Conservation (phyloP, 2,329 filamentous ascomycete genomes). For the Xylariaceae sp. region DNA sequence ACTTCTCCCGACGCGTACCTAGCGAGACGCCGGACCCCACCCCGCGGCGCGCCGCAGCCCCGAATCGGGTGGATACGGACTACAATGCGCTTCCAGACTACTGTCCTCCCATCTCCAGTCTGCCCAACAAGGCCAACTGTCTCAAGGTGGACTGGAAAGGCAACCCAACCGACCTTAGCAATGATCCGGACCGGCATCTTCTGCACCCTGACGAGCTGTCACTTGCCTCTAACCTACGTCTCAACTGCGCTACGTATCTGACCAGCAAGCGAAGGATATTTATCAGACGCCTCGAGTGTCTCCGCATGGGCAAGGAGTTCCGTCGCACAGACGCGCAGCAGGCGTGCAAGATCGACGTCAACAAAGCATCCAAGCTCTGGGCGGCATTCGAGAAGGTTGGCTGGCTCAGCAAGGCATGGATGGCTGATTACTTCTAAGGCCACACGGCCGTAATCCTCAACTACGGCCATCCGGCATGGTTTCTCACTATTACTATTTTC, state of each 20-base stretch:
- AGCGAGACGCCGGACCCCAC: conserved; percentile 43
- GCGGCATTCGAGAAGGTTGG: conserved; percentile 79
- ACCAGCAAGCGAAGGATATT: conserved; percentile 93
- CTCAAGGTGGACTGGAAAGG: conserved; percentile 88
- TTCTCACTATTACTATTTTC: not conserved
- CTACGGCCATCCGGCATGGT: conserved; percentile 20
- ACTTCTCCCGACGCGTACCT: conserved; percentile 22
- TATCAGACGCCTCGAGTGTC: conserved; percentile 60
- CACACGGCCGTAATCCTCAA: no score
- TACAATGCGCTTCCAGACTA: conserved; percentile 65
- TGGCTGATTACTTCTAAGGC: no score
- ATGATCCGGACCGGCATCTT: conserved; percentile 60
- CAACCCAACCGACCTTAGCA: conserved; percentile 64
- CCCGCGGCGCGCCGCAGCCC: conserved; percentile 44
- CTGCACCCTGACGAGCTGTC: conserved; percentile 72
- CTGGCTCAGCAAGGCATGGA: conserved; percentile 56
- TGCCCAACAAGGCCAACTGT: conserved; percentile 59
- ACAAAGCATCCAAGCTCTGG: conserved; percentile 93
- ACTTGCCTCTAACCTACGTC: conserved; percentile 69
- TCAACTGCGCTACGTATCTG: conserved; percentile 82
- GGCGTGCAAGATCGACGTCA: conserved; percentile 96
- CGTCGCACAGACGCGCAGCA: conserved; percentile 93
- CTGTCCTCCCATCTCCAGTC: conserved; percentile 59
- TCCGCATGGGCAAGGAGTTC: conserved; percentile 69
- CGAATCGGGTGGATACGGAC: conserved; percentile 75